Evolutionary conservation across 2,329 filamentous ascomycete genomes (phyloP), one percentile per base, ranked within the genome.

Genomic region (Cercospora canescens): DNA sequence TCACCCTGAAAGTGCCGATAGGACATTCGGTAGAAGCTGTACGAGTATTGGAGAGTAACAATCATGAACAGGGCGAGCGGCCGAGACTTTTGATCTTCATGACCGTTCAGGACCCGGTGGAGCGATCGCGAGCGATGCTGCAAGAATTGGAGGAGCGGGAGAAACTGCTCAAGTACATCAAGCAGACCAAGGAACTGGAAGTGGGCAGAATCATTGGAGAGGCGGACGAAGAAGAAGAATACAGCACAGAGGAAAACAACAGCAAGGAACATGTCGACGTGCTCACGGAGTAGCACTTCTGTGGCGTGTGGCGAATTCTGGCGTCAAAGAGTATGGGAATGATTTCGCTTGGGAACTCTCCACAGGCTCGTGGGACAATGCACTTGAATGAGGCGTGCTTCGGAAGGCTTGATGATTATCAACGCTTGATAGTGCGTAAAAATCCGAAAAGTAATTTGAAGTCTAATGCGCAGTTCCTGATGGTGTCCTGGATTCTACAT

Each of bases 281-380:
- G 57, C 26, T 35, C 26, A 37, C 39, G 34, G 41, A 69, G 60
- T 67, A 69, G 60, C 62, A 62, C 37, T 60, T 65, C 50, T 34
- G 65, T 60, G 69, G 69, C 57, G 67, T 63, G 56, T 63, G 68
- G 66, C 64, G 68, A 50, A 57, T 60, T 54, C 45, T 45, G 62
- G 65, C 60, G 39, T 59, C 34, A 34, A 39, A 35, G 35, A 55
- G 34, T 26, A 5, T 3, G 26, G 24, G 11, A 32, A 60, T 48
- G 57, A 18, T 3, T 2, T 60, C 35, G 58, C 21, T 37, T 32
- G 35, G 28, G 21, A 26, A n/a, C n/a, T 24, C 24, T 52, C 45
- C 26, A 28, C 21, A 6, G 45, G 6, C 45, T 28, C 24, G 45
- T 16, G 24, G 24, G 14, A 30, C 45, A 7, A 8, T 28, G 45